A percentile compares a stretch with the other conserved stretches of the same genome.
phyloP scores from a whole-genome alignment of 768 basidiomycete genomes.

The Psilocybe cyanescens region DNA sequence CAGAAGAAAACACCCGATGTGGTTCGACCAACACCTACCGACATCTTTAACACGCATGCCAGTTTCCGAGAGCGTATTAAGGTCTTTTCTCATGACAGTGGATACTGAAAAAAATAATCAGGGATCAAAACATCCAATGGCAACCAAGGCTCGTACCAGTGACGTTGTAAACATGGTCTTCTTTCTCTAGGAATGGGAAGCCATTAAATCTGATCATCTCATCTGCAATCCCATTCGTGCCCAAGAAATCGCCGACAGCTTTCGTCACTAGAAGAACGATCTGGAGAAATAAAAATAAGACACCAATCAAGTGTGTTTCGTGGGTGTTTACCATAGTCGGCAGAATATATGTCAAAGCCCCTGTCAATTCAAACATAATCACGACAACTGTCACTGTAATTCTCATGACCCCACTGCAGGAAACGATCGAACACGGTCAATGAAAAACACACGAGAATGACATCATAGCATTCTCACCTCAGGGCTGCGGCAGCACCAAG shows the following conservation, averaged over 20 bases:
- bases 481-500: constrained; percentile 95
- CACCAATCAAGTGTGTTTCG: neutral
- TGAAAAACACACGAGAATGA: constrained; percentile 8
- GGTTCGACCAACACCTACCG: constrained; percentile 53
- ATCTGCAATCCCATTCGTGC: constrained; percentile 93
- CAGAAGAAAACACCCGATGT: constrained; percentile 1
- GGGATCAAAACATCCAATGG: constrained; percentile 8
- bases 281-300: constrained; percentile 44
- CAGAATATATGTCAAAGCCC: constrained; percentile 94
- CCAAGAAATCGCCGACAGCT: constrained; percentile 94
- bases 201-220: constrained; percentile 98
- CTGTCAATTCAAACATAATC: constrained; percentile 99
- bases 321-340: constrained; percentile 83
- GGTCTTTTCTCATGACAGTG: constrained; percentile 85
- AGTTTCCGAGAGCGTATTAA: constrained; percentile 71
- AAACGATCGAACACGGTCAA: constrained; percentile 5
- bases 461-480: constrained; percentile 53
- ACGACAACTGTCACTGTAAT: constrained; percentile 98
- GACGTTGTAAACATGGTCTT: constrained; percentile 90
- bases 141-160: constrained; percentile 58
- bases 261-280: constrained; percentile 97
- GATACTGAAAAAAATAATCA: constrained; percentile 57
- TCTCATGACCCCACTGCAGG: constrained; percentile 86
- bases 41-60: constrained; percentile 82
- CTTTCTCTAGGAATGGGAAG: constrained; percentile 95